These are phyloP conservation scores for Podospora fimiseda DNA, from an alignment of 495 filamentous ascomycete species.

Conservation along the genomic window DNA sequence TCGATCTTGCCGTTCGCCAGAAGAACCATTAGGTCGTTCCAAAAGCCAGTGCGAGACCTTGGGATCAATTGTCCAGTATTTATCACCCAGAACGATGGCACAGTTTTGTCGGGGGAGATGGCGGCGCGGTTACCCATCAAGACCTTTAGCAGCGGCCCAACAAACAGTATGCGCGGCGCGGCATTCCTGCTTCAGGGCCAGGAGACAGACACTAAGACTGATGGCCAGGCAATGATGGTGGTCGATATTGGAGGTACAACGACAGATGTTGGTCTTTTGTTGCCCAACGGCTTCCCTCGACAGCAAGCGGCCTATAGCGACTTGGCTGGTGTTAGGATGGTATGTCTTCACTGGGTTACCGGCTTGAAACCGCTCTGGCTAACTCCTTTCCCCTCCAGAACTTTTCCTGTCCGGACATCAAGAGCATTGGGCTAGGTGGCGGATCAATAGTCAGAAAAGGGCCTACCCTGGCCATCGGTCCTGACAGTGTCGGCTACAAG, in stretches of 20 bases:
- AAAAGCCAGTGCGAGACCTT: conserved; percentile 38
- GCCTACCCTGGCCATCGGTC: conserved; percentile 39
- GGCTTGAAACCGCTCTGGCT: background rate
- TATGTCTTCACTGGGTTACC: background rate
- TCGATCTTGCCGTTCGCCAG: conserved; percentile 46
- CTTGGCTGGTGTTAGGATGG: conserved; percentile 39
- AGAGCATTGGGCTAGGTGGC: conserved; percentile 49
- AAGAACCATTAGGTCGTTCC: conserved; percentile 43
- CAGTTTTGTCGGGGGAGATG: conserved; percentile 41
- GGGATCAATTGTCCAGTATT: conserved; percentile 46
- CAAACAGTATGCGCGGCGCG: conserved; percentile 53
- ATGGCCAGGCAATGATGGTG: conserved; percentile 34
- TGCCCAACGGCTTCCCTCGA: conserved; percentile 40
- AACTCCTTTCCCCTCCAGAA: conserved; percentile 20
- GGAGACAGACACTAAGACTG: conserved; percentile 3
- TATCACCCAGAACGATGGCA: conserved; percentile 53
- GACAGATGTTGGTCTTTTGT: conserved; percentile 37
- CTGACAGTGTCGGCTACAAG: conserved; percentile 51
- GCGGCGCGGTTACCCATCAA: conserved; percentile 47
- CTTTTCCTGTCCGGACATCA: conserved; percentile 43
- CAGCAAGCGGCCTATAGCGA: conserved; percentile 38
- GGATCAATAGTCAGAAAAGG: conserved; percentile 43
- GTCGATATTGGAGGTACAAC: conserved; percentile 49
- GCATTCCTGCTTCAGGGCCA: conserved; percentile 39
- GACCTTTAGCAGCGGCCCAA: conserved; percentile 49